Evolutionary conservation across 2,329 filamentous ascomycete genomes (phyloP).

Genomic region (Colletotrichum chrysophilum): DNA sequence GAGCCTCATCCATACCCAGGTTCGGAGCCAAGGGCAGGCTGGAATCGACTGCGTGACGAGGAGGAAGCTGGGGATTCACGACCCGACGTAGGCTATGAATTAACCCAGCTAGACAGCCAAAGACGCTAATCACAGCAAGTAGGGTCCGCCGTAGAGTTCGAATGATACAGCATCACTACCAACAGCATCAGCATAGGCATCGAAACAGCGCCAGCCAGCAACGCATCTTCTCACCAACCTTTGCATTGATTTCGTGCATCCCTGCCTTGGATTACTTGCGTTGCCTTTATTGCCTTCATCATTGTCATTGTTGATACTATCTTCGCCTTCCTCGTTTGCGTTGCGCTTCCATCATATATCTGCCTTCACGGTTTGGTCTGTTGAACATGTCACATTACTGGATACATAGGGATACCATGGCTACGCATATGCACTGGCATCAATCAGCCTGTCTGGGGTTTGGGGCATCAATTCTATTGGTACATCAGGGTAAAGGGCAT

Average conservation of each 20-base stretch:
- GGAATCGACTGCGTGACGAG: slow-evolving; percentile 57
- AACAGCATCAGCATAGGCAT: background rate
- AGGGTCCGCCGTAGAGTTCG: slow-evolving; percentile 11
- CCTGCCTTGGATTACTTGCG: background rate
- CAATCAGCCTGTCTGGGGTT: background rate
- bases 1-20: slow-evolving; percentile 61
- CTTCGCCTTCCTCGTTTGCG: background rate
- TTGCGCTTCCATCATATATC: background rate
- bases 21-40: slow-evolving; percentile 35
- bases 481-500: slow-evolving; percentile 20
- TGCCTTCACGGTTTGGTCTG: background rate
- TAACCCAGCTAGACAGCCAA: slow-evolving; percentile 29
- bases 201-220: background rate
- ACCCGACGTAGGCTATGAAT: slow-evolving; percentile 44
- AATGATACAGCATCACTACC: background rate
- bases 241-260: background rate
- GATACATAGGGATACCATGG: background rate
- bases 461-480: slow-evolving; percentile 22
- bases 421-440: background rate
- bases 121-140: slow-evolving; percentile 17
- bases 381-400: background rate
- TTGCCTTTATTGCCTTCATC: background rate
- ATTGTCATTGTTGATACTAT: background rate
- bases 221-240: background rate
- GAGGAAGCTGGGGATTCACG: slow-evolving; percentile 47